Percentiles rank a stretch among this genome's conserved stretches.
These are phyloP conservation scores for Panicum virgatum DNA, from an alignment of 202 grass and related monocot species.

Conservation along the genomic window DNA sequence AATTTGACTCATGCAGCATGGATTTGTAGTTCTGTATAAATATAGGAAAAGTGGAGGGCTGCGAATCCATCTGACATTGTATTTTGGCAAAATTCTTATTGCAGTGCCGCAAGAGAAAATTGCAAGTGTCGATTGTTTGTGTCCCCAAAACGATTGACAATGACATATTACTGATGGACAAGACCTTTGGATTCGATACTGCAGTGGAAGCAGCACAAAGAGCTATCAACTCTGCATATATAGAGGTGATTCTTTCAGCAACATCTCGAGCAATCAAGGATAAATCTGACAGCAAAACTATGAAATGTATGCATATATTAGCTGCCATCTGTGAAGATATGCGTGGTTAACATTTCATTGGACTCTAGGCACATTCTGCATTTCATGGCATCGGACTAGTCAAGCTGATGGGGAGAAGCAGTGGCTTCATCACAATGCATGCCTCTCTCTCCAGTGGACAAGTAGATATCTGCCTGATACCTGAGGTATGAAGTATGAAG, in stretches of 20 bases:
- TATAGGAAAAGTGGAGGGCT: conserved; percentile 3
- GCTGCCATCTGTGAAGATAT: background rate
- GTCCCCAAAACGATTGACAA: conserved; percentile 99
- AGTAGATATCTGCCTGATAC: conserved; percentile 92
- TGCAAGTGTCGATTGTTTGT: conserved; percentile 77
- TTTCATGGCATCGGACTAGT: conserved; percentile 95
- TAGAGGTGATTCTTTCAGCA: conserved; percentile 70
- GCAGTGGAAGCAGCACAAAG: conserved; percentile 96
- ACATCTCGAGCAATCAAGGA: background rate
- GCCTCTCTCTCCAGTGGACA: conserved; percentile 96
- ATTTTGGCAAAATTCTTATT: conserved; percentile 28
- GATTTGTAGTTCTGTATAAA: background rate
- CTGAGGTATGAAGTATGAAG: conserved; percentile 84
- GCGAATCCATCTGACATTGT: conserved; percentile 3
- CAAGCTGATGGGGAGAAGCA: conserved; percentile 97
- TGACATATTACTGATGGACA: conserved; percentile 98
- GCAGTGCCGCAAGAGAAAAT: conserved; percentile 88
- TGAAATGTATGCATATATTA: background rate
- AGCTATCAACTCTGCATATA: conserved; percentile 98
- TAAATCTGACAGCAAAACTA: conserved; percentile 3
- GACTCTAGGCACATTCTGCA: conserved; percentile 78
- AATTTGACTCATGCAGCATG: background rate
- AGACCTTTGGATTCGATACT: conserved; percentile 98
- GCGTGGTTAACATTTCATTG: conserved; percentile 26
- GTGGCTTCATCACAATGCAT: conserved; percentile 98